phyloP scores from a whole-genome alignment of 306 rosid genomes.

The barrel medic (Medicago truncatula) region MtrunA17r5.0-ANR NC_053043.1:12167001-12167500 shows the following conservation, averaged over 20 bases:
- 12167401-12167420: no score
- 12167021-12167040: not conserved
- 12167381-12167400: not conserved
- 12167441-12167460: no score
- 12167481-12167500: no score
- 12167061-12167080: constrained; percentile 16
- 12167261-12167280: constrained; percentile 4
- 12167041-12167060: constrained; percentile 11
- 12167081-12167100: constrained; percentile 14
- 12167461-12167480: no score
- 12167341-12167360: constrained; percentile 54
- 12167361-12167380: constrained; percentile 36
- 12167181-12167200: constrained; percentile 23
- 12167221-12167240: constrained; percentile 14
- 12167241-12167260: constrained; percentile 26
- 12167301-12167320: constrained; percentile 8
- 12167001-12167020: constrained; percentile 8
- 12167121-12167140: constrained; percentile 19
- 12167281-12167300: not conserved
- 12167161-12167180: constrained; percentile 13
- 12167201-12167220: constrained; percentile 36
- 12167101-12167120: not conserved
- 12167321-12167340: constrained; percentile 52
- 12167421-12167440: no score
- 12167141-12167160: constrained; percentile 27